Percentiles rank a stretch among this genome's conserved stretches.
Evolutionary conservation across 306 rosid species (phyloP).

Genomic region (Pterocarpus santalinus): DNA sequence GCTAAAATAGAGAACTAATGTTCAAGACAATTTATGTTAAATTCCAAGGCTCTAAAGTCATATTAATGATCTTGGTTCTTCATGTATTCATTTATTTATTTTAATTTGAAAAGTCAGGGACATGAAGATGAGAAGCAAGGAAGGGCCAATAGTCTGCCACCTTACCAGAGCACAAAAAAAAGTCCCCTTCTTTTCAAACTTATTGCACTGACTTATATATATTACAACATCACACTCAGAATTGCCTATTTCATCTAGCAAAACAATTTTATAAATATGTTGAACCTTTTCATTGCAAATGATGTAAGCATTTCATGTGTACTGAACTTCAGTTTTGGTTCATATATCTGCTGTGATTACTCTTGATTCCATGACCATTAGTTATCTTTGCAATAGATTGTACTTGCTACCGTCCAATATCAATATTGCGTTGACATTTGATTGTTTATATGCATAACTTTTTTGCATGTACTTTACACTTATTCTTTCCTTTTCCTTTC

Average conservation of each 20-base stretch:
- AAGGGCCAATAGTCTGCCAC: no score
- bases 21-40: neutral
- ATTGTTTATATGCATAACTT: neutral
- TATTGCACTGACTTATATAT: neutral
- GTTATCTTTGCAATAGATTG: conserved; percentile 15
- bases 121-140: no score
- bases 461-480: neutral
- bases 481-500: conserved; percentile 39
- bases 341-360: neutral
- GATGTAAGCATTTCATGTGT: conserved; percentile 3
- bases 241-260: neutral
- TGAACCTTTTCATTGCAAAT: conserved; percentile 8
- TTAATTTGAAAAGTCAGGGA: neutral
- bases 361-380: conserved; percentile 5
- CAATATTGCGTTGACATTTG: conserved; percentile 7
- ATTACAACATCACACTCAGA: neutral
- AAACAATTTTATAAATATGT: conserved; percentile 2
- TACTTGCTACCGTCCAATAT: neutral
- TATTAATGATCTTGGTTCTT: neutral
- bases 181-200: no score
- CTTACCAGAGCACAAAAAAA: no score
- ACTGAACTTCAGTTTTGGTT: conserved; percentile 3
- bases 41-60: neutral
- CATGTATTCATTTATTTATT: neutral
- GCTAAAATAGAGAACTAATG: neutral